Percentiles rank a stretch among this genome's conserved stretches.
phyloP scores from a whole-genome alignment of 2,329 filamentous ascomycete genomes.

The Trichoderma pleuroti region DNA sequence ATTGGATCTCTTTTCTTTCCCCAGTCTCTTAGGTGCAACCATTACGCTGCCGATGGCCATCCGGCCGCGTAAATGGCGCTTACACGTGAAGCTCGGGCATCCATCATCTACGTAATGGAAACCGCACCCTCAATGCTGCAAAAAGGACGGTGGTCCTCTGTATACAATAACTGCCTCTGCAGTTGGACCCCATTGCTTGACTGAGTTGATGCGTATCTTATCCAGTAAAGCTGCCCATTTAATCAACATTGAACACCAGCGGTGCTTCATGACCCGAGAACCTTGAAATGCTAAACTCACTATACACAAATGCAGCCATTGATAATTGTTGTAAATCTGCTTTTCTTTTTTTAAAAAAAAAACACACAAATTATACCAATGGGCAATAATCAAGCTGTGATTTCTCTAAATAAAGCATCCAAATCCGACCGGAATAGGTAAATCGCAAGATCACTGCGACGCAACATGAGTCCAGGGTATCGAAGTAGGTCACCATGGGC shows the following conservation, averaged over 20 bases:
- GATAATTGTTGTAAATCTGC: no score
- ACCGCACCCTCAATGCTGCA: not conserved
- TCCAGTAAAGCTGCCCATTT: not conserved
- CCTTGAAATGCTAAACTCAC: not conserved
- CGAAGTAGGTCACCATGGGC: no score
- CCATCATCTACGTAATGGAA: not conserved
- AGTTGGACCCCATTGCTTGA: not conserved
- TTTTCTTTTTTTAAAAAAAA: no score
- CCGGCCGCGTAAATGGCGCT: slow-evolving; percentile 4
- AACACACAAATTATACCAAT: not conserved
- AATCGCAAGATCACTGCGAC: not conserved
- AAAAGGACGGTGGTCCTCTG: not conserved
- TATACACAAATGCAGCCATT: not conserved
- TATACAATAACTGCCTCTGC: not conserved
- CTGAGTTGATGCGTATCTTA: not conserved
- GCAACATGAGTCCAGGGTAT: not conserved
- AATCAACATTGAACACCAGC: not conserved
- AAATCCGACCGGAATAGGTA: not conserved
- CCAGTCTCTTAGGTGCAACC: not conserved
- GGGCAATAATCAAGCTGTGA: not conserved
- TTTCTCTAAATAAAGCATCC: not conserved
- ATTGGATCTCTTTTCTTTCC: not conserved
- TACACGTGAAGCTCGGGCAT: not conserved
- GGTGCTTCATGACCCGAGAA: not conserved
- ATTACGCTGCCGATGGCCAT: not conserved